Conservation (phyloP, 1,139 yeast species). For the Ogataea hybrid region DNA sequence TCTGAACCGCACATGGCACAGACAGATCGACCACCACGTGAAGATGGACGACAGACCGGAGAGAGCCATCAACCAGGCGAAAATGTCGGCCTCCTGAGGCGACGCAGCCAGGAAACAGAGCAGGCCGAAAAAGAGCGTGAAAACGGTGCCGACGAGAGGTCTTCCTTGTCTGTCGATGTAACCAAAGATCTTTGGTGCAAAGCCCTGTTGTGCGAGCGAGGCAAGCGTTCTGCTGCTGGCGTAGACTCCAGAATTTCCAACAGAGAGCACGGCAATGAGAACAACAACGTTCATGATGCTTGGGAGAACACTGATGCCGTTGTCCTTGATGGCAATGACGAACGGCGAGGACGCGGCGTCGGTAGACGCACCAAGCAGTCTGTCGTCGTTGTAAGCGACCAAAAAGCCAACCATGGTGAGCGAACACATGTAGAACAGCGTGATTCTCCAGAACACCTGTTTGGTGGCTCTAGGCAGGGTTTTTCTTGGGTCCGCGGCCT, state of each 20-base stretch:
- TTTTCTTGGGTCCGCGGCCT: slow-evolving; percentile 64
- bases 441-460: slow-evolving; percentile 65
- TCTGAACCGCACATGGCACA: slow-evolving; percentile 79
- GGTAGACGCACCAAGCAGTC: slow-evolving; percentile 44
- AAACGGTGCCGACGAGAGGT: slow-evolving; percentile 65
- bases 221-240: slow-evolving; percentile 81
- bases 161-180: slow-evolving; percentile 75
- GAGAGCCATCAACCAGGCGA: slow-evolving; percentile 78
- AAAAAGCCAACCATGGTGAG: slow-evolving; percentile 56
- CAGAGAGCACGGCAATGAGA: slow-evolving; percentile 64
- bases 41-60: slow-evolving; percentile 83
- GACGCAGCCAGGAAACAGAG: slow-evolving; percentile 74
- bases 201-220: slow-evolving; percentile 81
- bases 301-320: slow-evolving; percentile 55
- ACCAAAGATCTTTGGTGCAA: slow-evolving; percentile 70
- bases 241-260: slow-evolving; percentile 73
- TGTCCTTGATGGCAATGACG: slow-evolving; percentile 59
- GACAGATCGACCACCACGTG: slow-evolving; percentile 78
- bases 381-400: slow-evolving; percentile 55
- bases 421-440: slow-evolving; percentile 55
- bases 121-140: slow-evolving; percentile 58
- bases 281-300: slow-evolving; percentile 73
- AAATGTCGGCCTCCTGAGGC: slow-evolving; percentile 59
- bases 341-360: slow-evolving; percentile 65
- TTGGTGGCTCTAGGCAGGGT: slow-evolving; percentile 62